Evolutionary conservation across 164 flowering plant genomes (phyloP), one percentile per base, ranked within the genome.

Genomic region (Magnolia sinica): DNA sequence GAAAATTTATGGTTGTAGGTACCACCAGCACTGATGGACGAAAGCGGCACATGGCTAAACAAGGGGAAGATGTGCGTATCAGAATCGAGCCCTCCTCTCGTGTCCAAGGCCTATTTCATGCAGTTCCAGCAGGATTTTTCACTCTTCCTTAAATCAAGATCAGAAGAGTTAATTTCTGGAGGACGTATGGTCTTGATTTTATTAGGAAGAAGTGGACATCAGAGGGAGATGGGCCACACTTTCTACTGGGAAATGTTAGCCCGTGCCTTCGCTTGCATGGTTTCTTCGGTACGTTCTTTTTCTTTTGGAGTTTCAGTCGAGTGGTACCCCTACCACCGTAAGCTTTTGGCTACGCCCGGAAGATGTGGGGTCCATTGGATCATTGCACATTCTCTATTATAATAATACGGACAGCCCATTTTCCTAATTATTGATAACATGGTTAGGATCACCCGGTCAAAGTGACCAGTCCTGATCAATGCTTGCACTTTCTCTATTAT

Each of bases 171-270:
- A 1, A 74, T 83, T 2, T n/a, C 59, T 0, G 89, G 90, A 20
- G 98, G 97, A 13, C 75, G 84, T 64, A 91, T 93, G 96, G 94
- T 91, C 66, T 75, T 92, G 29, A 87, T 88, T 64, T 73, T 93
- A 19, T 72, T 87, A 19, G 98, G 97, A 70, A 83, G 97, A 13
- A 88, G 85, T 19, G 72, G 75, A 7, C 73, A 83, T 69, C 97
- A 88, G 66, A 71, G 79, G 24, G 93, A 91, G 27, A 81, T 91
- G 76, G 94, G 91, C 71, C 90, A 84, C 81, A 66, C 89, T 1
- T 80, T 88, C 80, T 73, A 87, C 31, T 95, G 98, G 98, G 86
- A 90, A 75, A 75, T 91, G 27, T 87, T 95, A 31, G 73, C 89
- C 7, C 82, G 76, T 23, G 84, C 95, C 11, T 80, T 95, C 3